phyloP scores from a whole-genome alignment of 1,284 basidiomycete genomes.

The Golubevia pallescens region DNA sequence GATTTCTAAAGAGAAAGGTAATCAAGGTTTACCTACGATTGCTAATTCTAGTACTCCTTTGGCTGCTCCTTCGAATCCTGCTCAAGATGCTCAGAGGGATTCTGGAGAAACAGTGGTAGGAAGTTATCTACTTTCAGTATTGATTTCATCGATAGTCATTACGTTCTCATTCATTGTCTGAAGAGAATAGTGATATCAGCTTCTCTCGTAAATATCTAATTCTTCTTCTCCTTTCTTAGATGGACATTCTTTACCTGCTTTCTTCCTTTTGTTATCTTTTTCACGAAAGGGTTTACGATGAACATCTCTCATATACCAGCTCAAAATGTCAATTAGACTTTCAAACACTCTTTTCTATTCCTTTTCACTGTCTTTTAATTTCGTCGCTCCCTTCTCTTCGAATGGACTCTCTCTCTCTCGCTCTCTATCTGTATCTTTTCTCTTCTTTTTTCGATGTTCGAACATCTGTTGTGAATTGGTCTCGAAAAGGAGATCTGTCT shows the following conservation, averaged over 20 bases:
- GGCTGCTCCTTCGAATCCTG: slow-evolving; percentile 24
- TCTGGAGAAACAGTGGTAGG: neutral
- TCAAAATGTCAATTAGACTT: too few species aligned
- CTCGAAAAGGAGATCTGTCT: too few species aligned
- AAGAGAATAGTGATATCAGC: neutral
- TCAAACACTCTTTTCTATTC: too few species aligned
- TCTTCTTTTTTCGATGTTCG: too few species aligned
- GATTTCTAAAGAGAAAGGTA: slow-evolving; percentile 10
- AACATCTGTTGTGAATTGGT: too few species aligned
- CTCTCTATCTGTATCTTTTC: too few species aligned
- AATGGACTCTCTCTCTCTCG: too few species aligned
- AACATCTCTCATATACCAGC: too few species aligned
- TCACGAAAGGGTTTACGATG: neutral
- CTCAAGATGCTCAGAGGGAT: slow-evolving; percentile 5
- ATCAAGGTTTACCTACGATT: slow-evolving; percentile 16
- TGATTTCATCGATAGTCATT: too few species aligned
- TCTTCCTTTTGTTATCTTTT: neutral
- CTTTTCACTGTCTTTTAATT: too few species aligned
- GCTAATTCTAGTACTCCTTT: slow-evolving; percentile 15
- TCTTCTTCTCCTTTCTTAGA: neutral
- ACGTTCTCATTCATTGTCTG: too few species aligned
- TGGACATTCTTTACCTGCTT: neutral
- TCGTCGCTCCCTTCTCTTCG: too few species aligned
- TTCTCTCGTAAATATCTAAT: neutral
- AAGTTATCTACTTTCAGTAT: neutral